Evolutionary conservation across 164 flowering plant species (phyloP).

Genomic region (Kalanchoe fedtschenkoi): DNA sequence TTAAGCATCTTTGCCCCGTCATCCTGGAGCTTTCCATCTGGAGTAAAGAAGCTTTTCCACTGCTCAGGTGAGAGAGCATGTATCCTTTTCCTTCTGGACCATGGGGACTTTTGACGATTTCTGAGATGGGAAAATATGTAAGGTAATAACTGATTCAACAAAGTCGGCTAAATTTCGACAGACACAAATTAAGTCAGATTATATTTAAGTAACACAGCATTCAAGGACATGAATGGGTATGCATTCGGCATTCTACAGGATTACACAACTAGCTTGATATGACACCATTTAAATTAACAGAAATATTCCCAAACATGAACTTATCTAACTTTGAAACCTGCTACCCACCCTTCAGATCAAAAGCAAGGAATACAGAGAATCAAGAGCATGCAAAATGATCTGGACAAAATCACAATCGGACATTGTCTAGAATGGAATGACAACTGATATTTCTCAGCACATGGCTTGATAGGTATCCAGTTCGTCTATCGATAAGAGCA

Average conservation of each 20-base stretch:
- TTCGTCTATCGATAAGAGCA: too few species aligned
- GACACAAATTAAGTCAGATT: not conserved
- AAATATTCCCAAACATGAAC: not conserved
- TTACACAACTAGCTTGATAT: not conserved
- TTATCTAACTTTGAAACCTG: not conserved
- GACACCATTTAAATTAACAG: not conserved
- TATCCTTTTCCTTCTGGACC: conserved; percentile 81
- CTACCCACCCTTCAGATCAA: not conserved
- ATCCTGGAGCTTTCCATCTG: conserved; percentile 65
- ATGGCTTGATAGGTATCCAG: not conserved
- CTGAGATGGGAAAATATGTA: conserved; percentile 22
- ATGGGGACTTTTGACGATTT: conserved; percentile 69
- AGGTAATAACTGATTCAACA: not conserved
- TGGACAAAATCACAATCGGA: too few species aligned
- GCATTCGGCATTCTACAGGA: not conserved
- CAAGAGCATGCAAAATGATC: too few species aligned
- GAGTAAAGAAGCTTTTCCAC: conserved; percentile 53
- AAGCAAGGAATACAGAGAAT: not conserved
- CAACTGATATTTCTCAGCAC: too few species aligned
- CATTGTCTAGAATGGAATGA: too few species aligned
- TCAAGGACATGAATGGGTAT: not conserved
- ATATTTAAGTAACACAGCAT: not conserved
- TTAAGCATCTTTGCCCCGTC: conserved; percentile 68
- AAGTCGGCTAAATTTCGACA: not conserved
- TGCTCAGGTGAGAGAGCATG: conserved; percentile 39